A percentile compares a stretch with the other conserved stretches of the same genome.
These are phyloP conservation scores for Kwoniella shivajii DNA, from an alignment of 1,284 basidiomycete genomes.

Conservation along the genomic window DNA sequence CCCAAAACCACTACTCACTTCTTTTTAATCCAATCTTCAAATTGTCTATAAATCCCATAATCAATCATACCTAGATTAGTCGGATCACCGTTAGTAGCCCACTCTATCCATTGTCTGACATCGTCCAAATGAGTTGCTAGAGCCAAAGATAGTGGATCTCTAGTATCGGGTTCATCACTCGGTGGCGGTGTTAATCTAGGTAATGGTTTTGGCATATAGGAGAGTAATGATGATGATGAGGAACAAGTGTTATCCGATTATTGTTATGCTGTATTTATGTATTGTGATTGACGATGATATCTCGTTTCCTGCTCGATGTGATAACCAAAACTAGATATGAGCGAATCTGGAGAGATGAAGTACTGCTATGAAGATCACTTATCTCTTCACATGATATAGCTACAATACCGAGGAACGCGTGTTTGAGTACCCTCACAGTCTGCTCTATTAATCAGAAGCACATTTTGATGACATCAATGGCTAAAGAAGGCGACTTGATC, in stretches of 20 bases:
- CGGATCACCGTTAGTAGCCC: conserved; percentile 17
- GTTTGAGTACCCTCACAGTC: no score
- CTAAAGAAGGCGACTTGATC: no score
- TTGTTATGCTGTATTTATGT: no score
- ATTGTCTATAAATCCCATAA: conserved; percentile 5
- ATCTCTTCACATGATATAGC: no score
- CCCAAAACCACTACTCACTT: conserved; percentile 3
- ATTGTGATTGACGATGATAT: no score
- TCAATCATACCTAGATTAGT: background rate
- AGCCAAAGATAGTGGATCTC: conserved; percentile 9
- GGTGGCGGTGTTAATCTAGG: background rate
- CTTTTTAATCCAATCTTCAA: conserved; percentile 10
- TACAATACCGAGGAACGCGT: no score
- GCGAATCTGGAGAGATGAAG: no score
- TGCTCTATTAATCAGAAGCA: no score
- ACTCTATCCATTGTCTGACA: conserved; percentile 13
- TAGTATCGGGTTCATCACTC: background rate
- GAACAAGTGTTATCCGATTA: background rate
- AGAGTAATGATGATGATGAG: background rate
- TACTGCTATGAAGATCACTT: no score
- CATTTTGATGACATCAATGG: no score
- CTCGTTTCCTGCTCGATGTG: no score
- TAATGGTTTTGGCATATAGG: conserved; percentile 7
- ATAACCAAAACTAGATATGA: no score
- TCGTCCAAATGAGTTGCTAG: conserved; percentile 1